phyloP scores from a whole-genome alignment of 768 basidiomycete genomes.

The Pulveroboletus sp. region DNA sequence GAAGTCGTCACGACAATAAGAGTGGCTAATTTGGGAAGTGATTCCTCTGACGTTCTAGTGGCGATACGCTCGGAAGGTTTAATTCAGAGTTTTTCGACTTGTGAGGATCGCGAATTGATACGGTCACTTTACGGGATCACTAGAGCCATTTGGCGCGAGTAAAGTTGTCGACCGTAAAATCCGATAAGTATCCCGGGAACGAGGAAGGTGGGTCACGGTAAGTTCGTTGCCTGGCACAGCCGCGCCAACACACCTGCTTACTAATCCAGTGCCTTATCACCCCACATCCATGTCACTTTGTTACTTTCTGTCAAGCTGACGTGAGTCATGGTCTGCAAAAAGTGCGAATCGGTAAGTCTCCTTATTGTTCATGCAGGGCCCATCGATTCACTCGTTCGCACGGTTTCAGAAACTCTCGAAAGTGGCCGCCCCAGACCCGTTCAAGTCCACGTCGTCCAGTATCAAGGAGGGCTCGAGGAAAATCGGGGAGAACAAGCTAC shows the following conservation, averaged over 20 bases:
- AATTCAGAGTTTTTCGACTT: not conserved
- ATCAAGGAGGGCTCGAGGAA: constrained; percentile 80
- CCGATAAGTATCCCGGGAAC: too few species aligned
- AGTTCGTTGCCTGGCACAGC: too few species aligned
- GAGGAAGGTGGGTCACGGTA: too few species aligned
- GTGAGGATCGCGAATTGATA: not conserved
- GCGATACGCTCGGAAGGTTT: constrained; percentile 2
- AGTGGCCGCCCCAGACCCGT: constrained; percentile 86
- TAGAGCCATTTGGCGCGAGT: not conserved
- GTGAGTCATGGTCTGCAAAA: constrained; percentile 74
- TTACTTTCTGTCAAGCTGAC: not conserved
- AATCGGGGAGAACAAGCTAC: constrained; percentile 82
- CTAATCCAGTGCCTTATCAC: constrained; percentile 7
- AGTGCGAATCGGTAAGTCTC: constrained; percentile 71
- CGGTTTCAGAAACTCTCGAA: constrained; percentile 79
- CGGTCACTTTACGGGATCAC: not conserved
- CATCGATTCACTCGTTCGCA: not conserved
- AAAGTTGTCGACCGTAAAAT: not conserved
- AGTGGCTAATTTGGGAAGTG: constrained; percentile 23
- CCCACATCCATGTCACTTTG: constrained; percentile 7
- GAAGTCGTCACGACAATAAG: constrained; percentile 27
- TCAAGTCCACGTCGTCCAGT: constrained; percentile 63
- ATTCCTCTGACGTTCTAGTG: constrained; percentile 1
- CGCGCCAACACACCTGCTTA: too few species aligned
- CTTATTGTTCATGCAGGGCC: constrained; percentile 14